Percentiles rank a stretch among this genome's conserved stretches.
These are phyloP conservation scores for Trichocladium uniseriatum DNA, from an alignment of 495 filamentous ascomycete species.

Conservation along the genomic window DNA sequence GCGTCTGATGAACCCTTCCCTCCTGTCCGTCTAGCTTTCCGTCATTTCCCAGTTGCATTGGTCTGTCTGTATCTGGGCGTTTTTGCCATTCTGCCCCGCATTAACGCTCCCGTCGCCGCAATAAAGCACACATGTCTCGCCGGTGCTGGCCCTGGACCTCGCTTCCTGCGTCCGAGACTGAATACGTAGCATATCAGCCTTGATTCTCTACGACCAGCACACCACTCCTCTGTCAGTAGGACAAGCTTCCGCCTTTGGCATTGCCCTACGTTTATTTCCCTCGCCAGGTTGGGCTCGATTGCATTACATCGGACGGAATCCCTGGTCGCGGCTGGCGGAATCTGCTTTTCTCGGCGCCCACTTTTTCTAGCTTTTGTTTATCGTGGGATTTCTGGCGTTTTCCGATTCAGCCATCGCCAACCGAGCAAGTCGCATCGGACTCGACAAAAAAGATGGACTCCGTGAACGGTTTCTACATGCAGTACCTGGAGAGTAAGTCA, in stretches of 20 bases:
- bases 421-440: conserved; percentile 1
- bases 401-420: not conserved
- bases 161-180: conserved; percentile 37
- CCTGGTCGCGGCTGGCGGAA: conserved; percentile 29
- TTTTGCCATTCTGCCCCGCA: conserved; percentile 39
- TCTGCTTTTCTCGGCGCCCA: too few relatives aligned
- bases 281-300: conserved; percentile 49
- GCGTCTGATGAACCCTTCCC: conserved; percentile 42
- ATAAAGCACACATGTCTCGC: conserved; percentile 57
- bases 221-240: conserved; percentile 35
- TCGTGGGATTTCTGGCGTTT: conserved; percentile 4
- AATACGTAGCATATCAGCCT: conserved; percentile 43
- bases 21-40: conserved; percentile 38
- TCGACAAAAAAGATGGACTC: conserved; percentile 25
- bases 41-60: conserved; percentile 31
- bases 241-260: conserved; percentile 33
- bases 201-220: conserved; percentile 26
- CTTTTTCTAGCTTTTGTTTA: conserved; percentile 16
- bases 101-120: conserved; percentile 43
- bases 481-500: conserved; percentile 54
- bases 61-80: conserved; percentile 37
- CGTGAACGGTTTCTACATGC: conserved; percentile 54
- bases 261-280: conserved; percentile 24
- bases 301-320: conserved; percentile 41
- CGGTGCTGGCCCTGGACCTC: conserved; percentile 38